Conservation (phyloP, 2,329 filamentous ascomycete genomes). For the Monilinia vaccinii-corymbosi region DNA sequence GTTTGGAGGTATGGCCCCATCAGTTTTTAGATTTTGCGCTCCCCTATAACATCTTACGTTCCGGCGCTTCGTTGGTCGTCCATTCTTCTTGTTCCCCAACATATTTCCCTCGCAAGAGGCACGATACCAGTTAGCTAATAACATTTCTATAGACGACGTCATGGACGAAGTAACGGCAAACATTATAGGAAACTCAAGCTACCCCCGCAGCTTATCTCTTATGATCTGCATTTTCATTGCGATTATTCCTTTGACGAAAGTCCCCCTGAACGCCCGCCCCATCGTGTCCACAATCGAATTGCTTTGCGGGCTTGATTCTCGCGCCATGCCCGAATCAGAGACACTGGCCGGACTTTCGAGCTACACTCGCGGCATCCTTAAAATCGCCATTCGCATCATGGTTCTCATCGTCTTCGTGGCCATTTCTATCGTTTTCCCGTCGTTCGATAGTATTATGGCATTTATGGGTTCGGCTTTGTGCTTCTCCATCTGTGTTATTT, state of each 20-base stretch:
- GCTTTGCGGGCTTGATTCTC: conserved; percentile 53
- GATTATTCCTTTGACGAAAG: conserved; percentile 90
- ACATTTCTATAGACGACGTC: conserved; percentile 37
- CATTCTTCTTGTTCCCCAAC: neutral
- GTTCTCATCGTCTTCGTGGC: conserved; percentile 64
- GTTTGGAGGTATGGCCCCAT: conserved; percentile 54
- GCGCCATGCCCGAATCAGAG: conserved; percentile 37
- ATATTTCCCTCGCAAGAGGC: no score
- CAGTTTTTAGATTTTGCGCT: neutral
- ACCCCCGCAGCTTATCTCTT: conserved; percentile 64
- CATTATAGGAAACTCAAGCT: conserved; percentile 65
- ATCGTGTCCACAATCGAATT: conserved; percentile 81
- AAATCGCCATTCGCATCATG: conserved; percentile 52
- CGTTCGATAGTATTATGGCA: conserved; percentile 64
- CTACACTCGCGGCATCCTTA: conserved; percentile 48
- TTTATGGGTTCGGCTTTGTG: conserved; percentile 81
- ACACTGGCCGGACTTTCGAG: conserved; percentile 44
- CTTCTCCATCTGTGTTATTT: conserved; percentile 87
- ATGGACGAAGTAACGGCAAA: conserved; percentile 86
- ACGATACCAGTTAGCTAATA: neutral
- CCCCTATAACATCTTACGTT: neutral
- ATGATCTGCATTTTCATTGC: conserved; percentile 79
- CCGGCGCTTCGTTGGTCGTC: neutral
- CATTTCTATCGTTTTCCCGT: conserved; percentile 62
- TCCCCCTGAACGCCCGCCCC: conserved; percentile 82